Percentiles rank a stretch among this genome's conserved stretches.
These are phyloP conservation scores for Kwoniella mangroviensis DNA, from an alignment of 768 basidiomycete species.

Conservation along the genomic window DNA sequence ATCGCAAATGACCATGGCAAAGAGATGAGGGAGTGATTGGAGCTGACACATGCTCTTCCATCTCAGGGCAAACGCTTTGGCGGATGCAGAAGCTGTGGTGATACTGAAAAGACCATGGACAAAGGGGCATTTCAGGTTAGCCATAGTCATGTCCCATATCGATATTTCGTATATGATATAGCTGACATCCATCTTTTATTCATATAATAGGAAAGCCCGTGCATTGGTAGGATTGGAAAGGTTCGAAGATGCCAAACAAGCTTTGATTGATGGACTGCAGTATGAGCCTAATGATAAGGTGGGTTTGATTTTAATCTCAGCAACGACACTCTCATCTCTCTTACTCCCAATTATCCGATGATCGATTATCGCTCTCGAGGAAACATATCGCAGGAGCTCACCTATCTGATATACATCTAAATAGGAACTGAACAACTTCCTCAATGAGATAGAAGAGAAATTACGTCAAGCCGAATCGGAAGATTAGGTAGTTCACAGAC, in stretches of 20 bases:
- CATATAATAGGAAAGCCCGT: conserved; percentile 67
- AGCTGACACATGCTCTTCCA: too few species aligned
- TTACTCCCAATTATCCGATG: too few species aligned
- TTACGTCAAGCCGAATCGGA: conserved; percentile 23
- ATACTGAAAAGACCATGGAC: conserved; percentile 83
- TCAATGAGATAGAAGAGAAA: conserved; percentile 51
- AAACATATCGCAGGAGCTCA: background rate
- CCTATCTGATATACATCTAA: background rate
- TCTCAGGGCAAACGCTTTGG: conserved; percentile 53
- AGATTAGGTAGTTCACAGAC: background rate
- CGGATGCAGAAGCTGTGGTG: conserved; percentile 89
- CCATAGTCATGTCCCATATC: background rate
- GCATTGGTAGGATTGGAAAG: conserved; percentile 75
- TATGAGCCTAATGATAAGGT: conserved; percentile 76
- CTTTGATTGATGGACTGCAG: conserved; percentile 78
- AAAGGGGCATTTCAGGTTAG: conserved; percentile 85
- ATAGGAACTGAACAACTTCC: conserved; percentile 48
- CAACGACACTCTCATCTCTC: background rate
- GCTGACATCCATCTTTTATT: background rate
- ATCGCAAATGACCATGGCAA: too few species aligned
- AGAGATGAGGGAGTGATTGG: too few species aligned
- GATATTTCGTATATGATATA: too few species aligned
- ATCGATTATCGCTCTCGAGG: too few species aligned
- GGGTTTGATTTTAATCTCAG: conserved; percentile 49
- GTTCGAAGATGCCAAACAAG: conserved; percentile 76